Evolutionary conservation across 257 asterid genomes (phyloP).

Genomic region (Scutellaria minor): DNA sequence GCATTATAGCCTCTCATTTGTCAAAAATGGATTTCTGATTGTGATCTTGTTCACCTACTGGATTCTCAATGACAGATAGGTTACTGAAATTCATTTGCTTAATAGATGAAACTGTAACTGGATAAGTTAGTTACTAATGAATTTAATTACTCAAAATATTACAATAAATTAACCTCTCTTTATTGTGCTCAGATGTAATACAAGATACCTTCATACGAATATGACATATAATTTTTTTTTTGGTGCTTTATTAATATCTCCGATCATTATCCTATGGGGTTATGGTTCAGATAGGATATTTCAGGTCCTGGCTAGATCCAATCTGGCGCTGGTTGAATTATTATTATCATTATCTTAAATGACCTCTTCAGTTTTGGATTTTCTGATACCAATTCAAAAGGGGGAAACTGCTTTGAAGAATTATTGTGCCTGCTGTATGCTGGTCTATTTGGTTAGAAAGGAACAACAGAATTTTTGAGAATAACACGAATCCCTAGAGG

Average conservation of each 20-base stretch:
- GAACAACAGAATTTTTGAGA: too few relatives aligned
- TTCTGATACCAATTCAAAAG: not conserved
- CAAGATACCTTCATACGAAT: not conserved
- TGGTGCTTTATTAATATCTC: not conserved
- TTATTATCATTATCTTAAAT: too few relatives aligned
- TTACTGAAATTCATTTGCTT: not conserved
- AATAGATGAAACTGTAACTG: not conserved
- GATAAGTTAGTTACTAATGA: not conserved
- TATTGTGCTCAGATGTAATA: not conserved
- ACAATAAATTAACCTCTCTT: not conserved
- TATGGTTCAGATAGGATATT: not conserved
- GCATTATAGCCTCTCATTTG: constrained; percentile 4
- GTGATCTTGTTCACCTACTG: not conserved
- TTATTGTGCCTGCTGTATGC: too few relatives aligned
- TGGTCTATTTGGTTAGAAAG: too few relatives aligned
- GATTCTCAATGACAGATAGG: not conserved
- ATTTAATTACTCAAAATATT: not conserved
- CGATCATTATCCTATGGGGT: not conserved
- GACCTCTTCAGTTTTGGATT: not conserved
- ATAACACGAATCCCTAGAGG: too few relatives aligned
- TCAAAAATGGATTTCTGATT: constrained; percentile 8
- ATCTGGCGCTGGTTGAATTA: not conserved
- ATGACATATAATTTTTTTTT: not conserved
- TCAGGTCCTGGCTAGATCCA: not conserved
- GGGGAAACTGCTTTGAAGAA: too few relatives aligned